Conservation (phyloP, 1,284 basidiomycete species). For the Inonotus obliquus region DNA sequence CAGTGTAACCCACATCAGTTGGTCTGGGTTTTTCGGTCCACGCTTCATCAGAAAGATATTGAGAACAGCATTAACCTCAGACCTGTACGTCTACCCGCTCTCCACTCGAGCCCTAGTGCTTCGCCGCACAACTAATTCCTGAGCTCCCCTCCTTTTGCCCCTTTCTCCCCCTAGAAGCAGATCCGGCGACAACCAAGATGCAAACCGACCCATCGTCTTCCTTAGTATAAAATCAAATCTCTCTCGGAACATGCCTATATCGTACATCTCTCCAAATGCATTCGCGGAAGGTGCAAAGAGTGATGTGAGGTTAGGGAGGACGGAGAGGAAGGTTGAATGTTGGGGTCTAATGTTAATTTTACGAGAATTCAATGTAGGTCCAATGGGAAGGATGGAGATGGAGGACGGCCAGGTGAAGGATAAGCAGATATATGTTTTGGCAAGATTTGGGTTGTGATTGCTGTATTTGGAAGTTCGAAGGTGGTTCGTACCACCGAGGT, state of each 20-base stretch:
- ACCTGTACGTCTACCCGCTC: slow-evolving; percentile 21
- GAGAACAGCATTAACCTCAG: slow-evolving; percentile 34
- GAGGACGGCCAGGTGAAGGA: background rate
- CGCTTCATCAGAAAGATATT: slow-evolving; percentile 47
- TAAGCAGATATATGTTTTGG: too few species aligned
- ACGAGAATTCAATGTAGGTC: background rate
- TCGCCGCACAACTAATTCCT: too few species aligned
- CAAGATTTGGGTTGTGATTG: too few species aligned
- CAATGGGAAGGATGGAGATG: background rate
- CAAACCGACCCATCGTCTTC: background rate
- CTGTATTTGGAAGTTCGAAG: too few species aligned
- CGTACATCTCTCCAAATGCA: slow-evolving; percentile 37
- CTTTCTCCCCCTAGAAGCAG: background rate
- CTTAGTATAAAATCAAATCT: slow-evolving; percentile 27
- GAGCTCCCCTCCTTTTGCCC: background rate
- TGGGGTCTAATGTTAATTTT: slow-evolving; percentile 7
- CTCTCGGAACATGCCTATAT: slow-evolving; percentile 37
- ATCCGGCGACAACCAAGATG: slow-evolving; percentile 1
- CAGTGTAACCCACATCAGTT: slow-evolving; percentile 46
- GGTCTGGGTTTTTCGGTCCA: slow-evolving; percentile 52
- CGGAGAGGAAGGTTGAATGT: slow-evolving; percentile 2
- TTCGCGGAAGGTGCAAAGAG: background rate
- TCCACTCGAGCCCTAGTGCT: background rate
- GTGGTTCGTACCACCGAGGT: too few species aligned
- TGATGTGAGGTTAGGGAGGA: background rate